A percentile compares a stretch with the other conserved stretches of the same genome.
phyloP scores from a whole-genome alignment of 2,329 filamentous ascomycete species.

The Colletotrichum acutatum region DNA sequence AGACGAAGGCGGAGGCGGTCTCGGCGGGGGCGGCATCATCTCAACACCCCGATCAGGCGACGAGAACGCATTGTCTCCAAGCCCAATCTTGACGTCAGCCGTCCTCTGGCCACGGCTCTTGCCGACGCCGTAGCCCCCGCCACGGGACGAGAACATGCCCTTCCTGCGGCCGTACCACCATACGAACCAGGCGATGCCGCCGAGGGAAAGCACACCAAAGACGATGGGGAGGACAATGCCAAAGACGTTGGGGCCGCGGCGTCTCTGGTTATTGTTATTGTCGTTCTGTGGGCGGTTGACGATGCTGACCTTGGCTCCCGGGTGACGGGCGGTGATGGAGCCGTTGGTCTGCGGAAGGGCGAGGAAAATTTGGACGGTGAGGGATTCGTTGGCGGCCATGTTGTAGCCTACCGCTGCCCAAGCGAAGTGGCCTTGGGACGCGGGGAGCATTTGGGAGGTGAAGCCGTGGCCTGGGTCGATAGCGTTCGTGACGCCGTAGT shows the following conservation, averaged over 20 bases:
- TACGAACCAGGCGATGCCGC: constrained; percentile 24
- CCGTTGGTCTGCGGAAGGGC: constrained; percentile 26
- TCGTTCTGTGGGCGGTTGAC: background rate
- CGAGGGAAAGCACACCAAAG: constrained; percentile 26
- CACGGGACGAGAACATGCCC: constrained; percentile 25
- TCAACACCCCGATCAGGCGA: constrained; percentile 30
- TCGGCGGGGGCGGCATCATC: constrained; percentile 32
- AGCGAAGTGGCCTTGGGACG: constrained; percentile 34
- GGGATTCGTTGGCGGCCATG: constrained; percentile 14
- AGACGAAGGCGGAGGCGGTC: constrained; percentile 8
- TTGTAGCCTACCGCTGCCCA: constrained; percentile 24
- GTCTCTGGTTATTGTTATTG: background rate
- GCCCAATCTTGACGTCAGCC: constrained; percentile 9
- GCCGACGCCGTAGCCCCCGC: constrained; percentile 33
- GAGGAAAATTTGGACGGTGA: constrained; percentile 32
- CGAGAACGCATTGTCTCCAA: constrained; percentile 24
- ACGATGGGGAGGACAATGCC: constrained; percentile 32
- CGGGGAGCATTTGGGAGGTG: constrained; percentile 23
- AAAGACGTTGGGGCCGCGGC: constrained; percentile 16
- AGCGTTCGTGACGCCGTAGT: constrained; percentile 20
- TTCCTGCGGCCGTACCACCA: constrained; percentile 31
- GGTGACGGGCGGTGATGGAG: constrained; percentile 15
- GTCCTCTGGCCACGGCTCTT: constrained; percentile 33
- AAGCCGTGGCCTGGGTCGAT: constrained; percentile 32
- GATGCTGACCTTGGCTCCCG: constrained; percentile 32